Conservation (phyloP, 208 protist species). For the Trypanosoma mega region DNA sequence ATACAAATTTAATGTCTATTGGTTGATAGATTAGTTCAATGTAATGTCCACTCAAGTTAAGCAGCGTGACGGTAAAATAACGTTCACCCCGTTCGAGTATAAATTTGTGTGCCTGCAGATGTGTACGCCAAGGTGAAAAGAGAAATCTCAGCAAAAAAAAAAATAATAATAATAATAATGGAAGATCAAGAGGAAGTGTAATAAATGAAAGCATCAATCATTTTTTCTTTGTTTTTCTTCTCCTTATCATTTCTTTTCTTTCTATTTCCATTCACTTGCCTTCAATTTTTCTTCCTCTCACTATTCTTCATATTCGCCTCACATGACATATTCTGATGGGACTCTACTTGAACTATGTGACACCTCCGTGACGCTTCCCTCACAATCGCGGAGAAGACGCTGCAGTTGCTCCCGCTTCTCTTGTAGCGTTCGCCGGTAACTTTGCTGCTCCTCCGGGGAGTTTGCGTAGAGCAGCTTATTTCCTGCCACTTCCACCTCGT, state of each 20-base stretch:
- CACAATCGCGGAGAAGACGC: slow-evolving; percentile 21
- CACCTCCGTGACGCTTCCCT: slow-evolving; percentile 8
- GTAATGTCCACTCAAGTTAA: too few relatives aligned
- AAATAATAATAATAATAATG: too few relatives aligned
- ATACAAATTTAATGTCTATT: too few relatives aligned
- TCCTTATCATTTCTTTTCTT: background rate
- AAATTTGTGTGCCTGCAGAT: too few relatives aligned
- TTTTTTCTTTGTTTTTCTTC: too few relatives aligned
- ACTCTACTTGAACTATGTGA: slow-evolving; percentile 15
- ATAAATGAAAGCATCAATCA: too few relatives aligned
- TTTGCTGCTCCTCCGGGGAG: slow-evolving; percentile 24
- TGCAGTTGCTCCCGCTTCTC: slow-evolving; percentile 35
- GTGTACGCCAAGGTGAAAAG: too few relatives aligned
- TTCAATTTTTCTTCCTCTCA: background rate
- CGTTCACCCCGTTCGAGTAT: too few relatives aligned
- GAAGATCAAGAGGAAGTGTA: too few relatives aligned
- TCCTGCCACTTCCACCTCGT: slow-evolving; percentile 31
- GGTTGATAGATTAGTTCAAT: too few relatives aligned
- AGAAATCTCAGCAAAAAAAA: too few relatives aligned
- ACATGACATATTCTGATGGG: slow-evolving; percentile 23
- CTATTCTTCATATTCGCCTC: background rate
- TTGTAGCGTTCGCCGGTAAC: slow-evolving; percentile 20
- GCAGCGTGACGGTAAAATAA: too few relatives aligned
- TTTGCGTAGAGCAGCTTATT: slow-evolving; percentile 33
- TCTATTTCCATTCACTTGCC: background rate